Evolutionary conservation across 805 yeast genomes (phyloP), one percentile per base, ranked within the genome.

Genomic region (Saitoella complicata): DNA sequence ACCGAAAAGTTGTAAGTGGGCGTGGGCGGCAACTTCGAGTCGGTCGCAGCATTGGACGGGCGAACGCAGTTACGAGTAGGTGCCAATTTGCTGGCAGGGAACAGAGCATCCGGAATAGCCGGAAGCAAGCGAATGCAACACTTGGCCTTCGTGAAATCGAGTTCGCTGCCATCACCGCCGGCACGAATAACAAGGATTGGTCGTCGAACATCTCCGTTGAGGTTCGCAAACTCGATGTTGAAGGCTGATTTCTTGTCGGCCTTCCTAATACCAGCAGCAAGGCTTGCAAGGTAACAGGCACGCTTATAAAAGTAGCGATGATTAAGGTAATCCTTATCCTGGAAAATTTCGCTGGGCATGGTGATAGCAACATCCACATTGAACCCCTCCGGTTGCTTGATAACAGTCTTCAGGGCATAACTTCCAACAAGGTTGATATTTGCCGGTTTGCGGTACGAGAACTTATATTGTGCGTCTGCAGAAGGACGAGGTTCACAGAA

Each of bases 221-320:
- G 65, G 53, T 73, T 78, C 46, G 75, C 73, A 57, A 80, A 88
- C 51, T 76, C 73, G 37, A 84, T 50, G 37, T 65, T 60, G 40
- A 71, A 51, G 13, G 84, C 37, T 8, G 40, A 21, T 5, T 29
- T 45, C 68, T 12, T 79, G 65, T 37, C 72, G 59, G 39, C 9
- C 0, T 71, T 61, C 37, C 72, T 69, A 50, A 87, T 64, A 45
- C 75, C 69, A 41, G 78, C 77, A 1, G 93, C 80, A 46, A 91
- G 56, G 56, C 76, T 80, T 1, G 95, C 88, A 45, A 86, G 53
- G 56, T 86, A 91, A 53, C 83, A 88, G 6, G 95, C 76, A 52
- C 95, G 72, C 62, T 91, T 91, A 64, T 88, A 86, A 46, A 85
- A 65, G 37, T 91, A 88, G 58, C 97, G 71, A 64, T 82, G 85